Percentiles rank a stretch among this genome's conserved stretches.
These are phyloP conservation scores for Casaregolazyma suthepensis DNA, from an alignment of 1,139 yeast genomes.

Conservation along the genomic window DNA sequence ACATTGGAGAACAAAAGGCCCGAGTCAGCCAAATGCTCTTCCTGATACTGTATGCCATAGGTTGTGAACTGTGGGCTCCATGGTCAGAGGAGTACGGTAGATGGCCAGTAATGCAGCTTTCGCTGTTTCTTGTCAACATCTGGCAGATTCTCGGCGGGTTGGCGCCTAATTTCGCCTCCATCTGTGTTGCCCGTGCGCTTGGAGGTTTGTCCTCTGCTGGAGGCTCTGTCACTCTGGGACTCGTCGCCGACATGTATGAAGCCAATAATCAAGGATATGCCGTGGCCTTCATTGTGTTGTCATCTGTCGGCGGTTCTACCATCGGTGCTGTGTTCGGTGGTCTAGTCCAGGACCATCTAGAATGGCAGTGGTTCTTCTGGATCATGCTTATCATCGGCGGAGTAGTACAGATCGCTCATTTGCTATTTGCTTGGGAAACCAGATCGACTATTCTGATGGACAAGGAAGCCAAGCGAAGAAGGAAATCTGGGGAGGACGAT, in stretches of 20 bases:
- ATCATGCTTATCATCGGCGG: conserved; percentile 49
- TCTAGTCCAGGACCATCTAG: conserved; percentile 41
- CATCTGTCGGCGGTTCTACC: conserved; percentile 49
- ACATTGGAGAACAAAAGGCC: conserved; percentile 32
- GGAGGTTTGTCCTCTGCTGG: conserved; percentile 63
- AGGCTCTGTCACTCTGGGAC: conserved; percentile 59
- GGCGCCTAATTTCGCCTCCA: conserved; percentile 44
- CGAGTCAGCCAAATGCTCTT: conserved; percentile 36
- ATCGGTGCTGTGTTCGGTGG: conserved; percentile 55
- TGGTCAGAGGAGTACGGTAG: conserved; percentile 56
- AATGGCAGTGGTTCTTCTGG: conserved; percentile 60
- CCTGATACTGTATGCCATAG: conserved; percentile 37
- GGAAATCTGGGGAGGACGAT: conserved; percentile 45
- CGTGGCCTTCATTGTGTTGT: conserved; percentile 4
- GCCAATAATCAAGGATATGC: conserved; percentile 11
- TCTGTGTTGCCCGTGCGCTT: conserved; percentile 49
- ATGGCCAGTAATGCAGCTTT: conserved; percentile 41
- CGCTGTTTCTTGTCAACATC: conserved; percentile 44
- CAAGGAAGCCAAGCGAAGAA: conserved; percentile 40
- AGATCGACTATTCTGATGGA: conserved; percentile 49
- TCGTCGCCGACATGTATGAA: conserved; percentile 48
- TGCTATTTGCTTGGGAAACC: conserved; percentile 46
- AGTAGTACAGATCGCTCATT: conserved; percentile 39
- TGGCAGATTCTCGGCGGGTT: conserved; percentile 57
- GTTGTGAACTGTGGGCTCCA: conserved; percentile 45